Base-by-base conservation (phyloP, 2,329 filamentous ascomycete species). In the Lachnellula occidentalis region DNA sequence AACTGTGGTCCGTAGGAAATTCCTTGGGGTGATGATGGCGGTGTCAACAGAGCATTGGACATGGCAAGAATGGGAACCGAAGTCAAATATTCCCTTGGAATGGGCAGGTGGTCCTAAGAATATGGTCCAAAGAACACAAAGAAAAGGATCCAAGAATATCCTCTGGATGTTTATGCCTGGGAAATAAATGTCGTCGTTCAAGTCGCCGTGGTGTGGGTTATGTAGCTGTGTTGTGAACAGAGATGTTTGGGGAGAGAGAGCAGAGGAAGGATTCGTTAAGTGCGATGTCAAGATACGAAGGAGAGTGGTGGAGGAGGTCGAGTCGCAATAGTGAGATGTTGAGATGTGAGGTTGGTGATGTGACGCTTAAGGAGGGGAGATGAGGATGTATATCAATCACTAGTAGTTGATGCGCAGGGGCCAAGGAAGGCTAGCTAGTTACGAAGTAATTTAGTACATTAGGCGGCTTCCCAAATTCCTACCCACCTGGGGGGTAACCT, bases 11-110 rank as follows among this genome's bases (percentile, higher is more conserved):
- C 43, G 5, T 12, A 12, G 43, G 21, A 45, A n/a, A 12, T 50
- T 24, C 42, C 49, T 45, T 61, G 61, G 34, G 64, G 60, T 49
- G 64, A 58, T 52, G 59, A 47, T 47, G 64, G 63, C 43, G 64
- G 62, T 61, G 65, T 61, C 51, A 60, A 58, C 49, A 57, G 53
- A 52, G 57, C 51, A 63, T 59, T 60, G 55, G 59, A 56, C 65
- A 67, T 67, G 61, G 64, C 63, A 64, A 56, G 54, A 62, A 63
- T 57, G 45, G 60, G 59, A 58, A 46, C 56, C 57, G 53, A 61
- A 54, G 48, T 54, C 50, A 57, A 37, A 50, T 47, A 31, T 11
- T 34, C 54, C 49, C 43, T 37, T 55, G 39, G 39, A 9, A 45
- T 45, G 22, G 51, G 55, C 58, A 53, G 56, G 55, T 31, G 54